Evolutionary conservation across 495 filamentous ascomycete genomes (phyloP).

Genomic region (Penicillium lagena): DNA sequence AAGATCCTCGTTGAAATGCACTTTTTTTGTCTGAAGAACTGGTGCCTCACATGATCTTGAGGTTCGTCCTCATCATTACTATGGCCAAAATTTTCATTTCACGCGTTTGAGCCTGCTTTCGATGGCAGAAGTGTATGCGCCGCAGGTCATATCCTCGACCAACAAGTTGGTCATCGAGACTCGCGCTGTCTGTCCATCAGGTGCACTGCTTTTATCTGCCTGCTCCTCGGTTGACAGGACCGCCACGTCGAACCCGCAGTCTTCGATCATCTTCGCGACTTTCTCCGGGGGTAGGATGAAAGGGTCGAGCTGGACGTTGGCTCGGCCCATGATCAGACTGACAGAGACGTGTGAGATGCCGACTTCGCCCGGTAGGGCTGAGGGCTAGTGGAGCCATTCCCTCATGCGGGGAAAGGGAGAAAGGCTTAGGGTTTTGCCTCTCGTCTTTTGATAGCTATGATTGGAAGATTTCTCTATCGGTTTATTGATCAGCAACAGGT

Average conservation of each 20-base stretch:
- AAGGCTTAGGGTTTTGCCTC: too few species aligned
- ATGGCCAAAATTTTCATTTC: too few species aligned
- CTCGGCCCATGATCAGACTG: constrained; percentile 86
- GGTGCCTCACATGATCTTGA: too few species aligned
- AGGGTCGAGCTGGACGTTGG: constrained; percentile 84
- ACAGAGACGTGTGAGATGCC: constrained; percentile 87
- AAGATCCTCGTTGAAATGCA: too few species aligned
- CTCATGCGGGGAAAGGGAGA: too few species aligned
- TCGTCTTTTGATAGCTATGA: too few species aligned
- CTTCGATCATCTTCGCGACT: constrained; percentile 82
- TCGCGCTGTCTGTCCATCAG: constrained; percentile 16
- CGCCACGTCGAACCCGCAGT: constrained; percentile 89
- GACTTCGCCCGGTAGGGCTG: too few species aligned
- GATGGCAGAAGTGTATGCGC: constrained; percentile 86
- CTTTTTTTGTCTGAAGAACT: too few species aligned
- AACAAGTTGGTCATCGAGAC: constrained; percentile 72
- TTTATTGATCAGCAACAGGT: too few species aligned
- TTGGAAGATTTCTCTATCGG: too few species aligned
- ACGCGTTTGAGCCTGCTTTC: constrained; percentile 75
- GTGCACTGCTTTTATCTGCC: constrained; percentile 13
- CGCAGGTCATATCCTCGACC: constrained; percentile 95
- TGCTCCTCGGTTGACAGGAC: constrained; percentile 72
- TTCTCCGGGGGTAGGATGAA: constrained; percentile 62
- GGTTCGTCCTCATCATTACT: too few species aligned
- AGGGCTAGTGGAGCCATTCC: too few species aligned